Conservation (phyloP, 441 rosid genomes). For the Flueggea neowawraea region DNA sequence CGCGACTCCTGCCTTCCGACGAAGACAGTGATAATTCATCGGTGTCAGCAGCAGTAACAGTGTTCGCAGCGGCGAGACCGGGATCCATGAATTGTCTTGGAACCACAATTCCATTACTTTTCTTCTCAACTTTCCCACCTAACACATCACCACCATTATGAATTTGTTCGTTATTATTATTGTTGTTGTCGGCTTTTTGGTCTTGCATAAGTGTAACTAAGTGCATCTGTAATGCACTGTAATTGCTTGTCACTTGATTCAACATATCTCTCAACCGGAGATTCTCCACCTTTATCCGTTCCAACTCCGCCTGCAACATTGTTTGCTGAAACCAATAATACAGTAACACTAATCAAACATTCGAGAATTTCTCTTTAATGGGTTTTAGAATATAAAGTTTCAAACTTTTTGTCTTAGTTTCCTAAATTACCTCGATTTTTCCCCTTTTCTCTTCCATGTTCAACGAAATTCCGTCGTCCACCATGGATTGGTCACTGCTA, state of each 20-base stretch:
- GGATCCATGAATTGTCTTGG: slow-evolving; percentile 72
- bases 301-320: slow-evolving; percentile 56
- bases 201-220: slow-evolving; percentile 44
- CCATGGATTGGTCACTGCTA: slow-evolving; percentile 77
- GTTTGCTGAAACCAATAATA: slow-evolving; percentile 33
- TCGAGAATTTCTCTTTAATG: not conserved
- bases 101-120: slow-evolving; percentile 24
- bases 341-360: slow-evolving; percentile 9
- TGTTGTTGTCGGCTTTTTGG: slow-evolving; percentile 31
- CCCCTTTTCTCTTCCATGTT: slow-evolving; percentile 54
- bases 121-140: slow-evolving; percentile 24
- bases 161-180: slow-evolving; percentile 20
- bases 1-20: slow-evolving; percentile 47
- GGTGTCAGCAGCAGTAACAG: slow-evolving; percentile 11
- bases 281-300: slow-evolving; percentile 63
- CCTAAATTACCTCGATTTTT: slow-evolving; percentile 50
- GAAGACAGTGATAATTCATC: slow-evolving; percentile 47
- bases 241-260: slow-evolving; percentile 54
- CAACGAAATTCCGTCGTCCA: slow-evolving; percentile 73
- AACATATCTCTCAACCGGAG: slow-evolving; percentile 59
- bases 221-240: slow-evolving; percentile 62
- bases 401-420: not conserved
- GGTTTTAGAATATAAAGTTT: not conserved
- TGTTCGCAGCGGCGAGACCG: slow-evolving; percentile 24
- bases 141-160: not conserved